Conservation (phyloP, 805 yeast genomes). For the Candida succiphila region DNA sequence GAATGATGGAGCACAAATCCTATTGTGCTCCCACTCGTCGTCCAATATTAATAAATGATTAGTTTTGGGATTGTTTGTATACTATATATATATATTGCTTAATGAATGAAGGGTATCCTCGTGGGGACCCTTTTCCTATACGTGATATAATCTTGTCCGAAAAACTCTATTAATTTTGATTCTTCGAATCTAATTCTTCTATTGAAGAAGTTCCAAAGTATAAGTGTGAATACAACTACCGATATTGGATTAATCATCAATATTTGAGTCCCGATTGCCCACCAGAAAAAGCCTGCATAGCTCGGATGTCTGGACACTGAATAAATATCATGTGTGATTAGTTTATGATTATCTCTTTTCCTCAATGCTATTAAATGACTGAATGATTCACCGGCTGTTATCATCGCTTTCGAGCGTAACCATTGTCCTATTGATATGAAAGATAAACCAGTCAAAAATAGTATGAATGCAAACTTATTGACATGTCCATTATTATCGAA, state of each 20-base stretch:
- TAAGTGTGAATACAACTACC: conserved; percentile 38
- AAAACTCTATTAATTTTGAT: conserved; percentile 48
- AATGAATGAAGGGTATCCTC: conserved; percentile 14
- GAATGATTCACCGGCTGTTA: conserved; percentile 78
- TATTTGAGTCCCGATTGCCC: conserved; percentile 86
- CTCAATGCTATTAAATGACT: conserved; percentile 63
- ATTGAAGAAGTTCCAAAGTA: conserved; percentile 61
- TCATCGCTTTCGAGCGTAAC: conserved; percentile 71
- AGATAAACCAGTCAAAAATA: conserved; percentile 33
- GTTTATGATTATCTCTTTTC: conserved; percentile 43
- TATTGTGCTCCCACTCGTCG: too few species aligned
- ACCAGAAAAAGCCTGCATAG: conserved; percentile 83
- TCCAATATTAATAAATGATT: too few species aligned
- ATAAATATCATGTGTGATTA: conserved; percentile 74
- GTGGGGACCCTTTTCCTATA: conserved; percentile 44
- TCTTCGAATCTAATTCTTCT: conserved; percentile 70
- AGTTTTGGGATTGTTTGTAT: too few species aligned
- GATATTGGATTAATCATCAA: conserved; percentile 59
- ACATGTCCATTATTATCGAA: background rate
- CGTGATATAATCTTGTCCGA: conserved; percentile 51
- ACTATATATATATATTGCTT: background rate
- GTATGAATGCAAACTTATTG: conserved; percentile 4
- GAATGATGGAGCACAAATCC: too few species aligned
- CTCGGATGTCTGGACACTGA: conserved; percentile 71
- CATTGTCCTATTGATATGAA: conserved; percentile 53